Evolutionary conservation across 768 basidiomycete species (phyloP).

Genomic region (Hysterangium stoloniferum): DNA sequence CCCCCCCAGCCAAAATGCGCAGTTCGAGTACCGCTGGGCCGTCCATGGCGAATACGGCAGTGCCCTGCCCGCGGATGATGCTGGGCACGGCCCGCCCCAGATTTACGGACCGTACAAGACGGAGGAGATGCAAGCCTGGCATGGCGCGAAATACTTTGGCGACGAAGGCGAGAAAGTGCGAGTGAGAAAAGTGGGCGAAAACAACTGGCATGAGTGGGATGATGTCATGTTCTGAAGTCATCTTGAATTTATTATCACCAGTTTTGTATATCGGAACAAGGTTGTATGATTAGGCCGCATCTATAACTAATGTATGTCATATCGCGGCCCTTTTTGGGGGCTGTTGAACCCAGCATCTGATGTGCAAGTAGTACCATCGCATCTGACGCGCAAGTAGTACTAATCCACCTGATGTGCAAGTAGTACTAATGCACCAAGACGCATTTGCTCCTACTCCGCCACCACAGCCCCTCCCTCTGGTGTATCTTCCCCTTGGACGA

Average conservation of each 20-base stretch:
- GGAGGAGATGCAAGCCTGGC: slow-evolving; percentile 76
- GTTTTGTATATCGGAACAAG: not conserved
- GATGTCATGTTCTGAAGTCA: slow-evolving; percentile 41
- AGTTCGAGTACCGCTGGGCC: slow-evolving; percentile 79
- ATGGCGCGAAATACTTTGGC: slow-evolving; percentile 77
- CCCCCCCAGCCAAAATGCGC: slow-evolving; percentile 36
- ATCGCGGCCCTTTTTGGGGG: not conserved
- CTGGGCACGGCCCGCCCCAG: slow-evolving; percentile 22
- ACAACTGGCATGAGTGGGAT: slow-evolving; percentile 66
- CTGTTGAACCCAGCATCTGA: not conserved
- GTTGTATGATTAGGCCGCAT: slow-evolving; percentile 1
- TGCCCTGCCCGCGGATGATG: slow-evolving; percentile 31
- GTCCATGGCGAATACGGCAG: slow-evolving; percentile 16
- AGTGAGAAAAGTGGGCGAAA: slow-evolving; percentile 54
- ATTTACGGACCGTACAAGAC: slow-evolving; percentile 76
- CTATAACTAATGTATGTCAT: not conserved
- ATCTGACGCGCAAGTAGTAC: not conserved
- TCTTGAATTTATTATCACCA: not conserved
- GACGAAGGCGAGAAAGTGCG: slow-evolving; percentile 67
- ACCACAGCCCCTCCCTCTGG: slow-evolving; percentile 31
- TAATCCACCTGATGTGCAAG: not conserved
- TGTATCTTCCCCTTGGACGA: slow-evolving; percentile 61
- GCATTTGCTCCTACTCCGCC: no score
- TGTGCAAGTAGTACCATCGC: not conserved
- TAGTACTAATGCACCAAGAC: not conserved